Evolutionary conservation across 1,284 basidiomycete species (phyloP), one percentile per base, ranked within the genome.

Genomic region (Melanopsichium pennsylvanicum): DNA sequence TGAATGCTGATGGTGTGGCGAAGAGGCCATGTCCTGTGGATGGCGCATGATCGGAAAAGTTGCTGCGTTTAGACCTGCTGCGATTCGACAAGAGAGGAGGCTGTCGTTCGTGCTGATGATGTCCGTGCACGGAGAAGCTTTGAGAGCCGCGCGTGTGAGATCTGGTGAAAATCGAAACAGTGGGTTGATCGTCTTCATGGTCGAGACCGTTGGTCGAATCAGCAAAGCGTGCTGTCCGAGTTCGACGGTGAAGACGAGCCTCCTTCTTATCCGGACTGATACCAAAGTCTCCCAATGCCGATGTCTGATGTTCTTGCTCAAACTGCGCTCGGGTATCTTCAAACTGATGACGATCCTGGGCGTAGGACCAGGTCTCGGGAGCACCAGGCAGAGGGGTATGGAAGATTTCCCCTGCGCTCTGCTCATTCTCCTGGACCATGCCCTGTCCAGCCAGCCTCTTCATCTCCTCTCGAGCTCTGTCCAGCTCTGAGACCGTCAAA

Each of bases 171-270:
- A 63, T 69, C n/a, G 54, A 56, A 3, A 62, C 55, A 2, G 51
- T 36, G 12, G 52, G 57, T 21, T 40, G 41, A 11, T 25, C 37
- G 16, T 42, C 42, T 5, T 47, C 27, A 25, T 62, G 52, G 8
- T 59, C 26, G 40, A 12, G 44, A 37, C 21, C 44, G 36, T 5
- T 55, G 49, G 9, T 68, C 54, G 33, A 51, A 40, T 2, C n/a
- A n/a, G 64, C 64, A 26, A 68, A 68, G 1, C 64, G 58, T 1
- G 64, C 59, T 12, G 64, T 62, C 12, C 64, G 52, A 5, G 64
- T 58, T 16, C 64, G 57, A 2, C 49, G 64, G 32, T 68, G 64
- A 15, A 66, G 32, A 2, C 44, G 44, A 11, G 40, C 39, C 15
- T 44, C 35, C 34, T 57, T 57, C 37, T 52, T 63, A 18, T 47